Base-by-base conservation (phyloP, 1,284 basidiomycete genomes). In the Puccinia brachypodii region DNA sequence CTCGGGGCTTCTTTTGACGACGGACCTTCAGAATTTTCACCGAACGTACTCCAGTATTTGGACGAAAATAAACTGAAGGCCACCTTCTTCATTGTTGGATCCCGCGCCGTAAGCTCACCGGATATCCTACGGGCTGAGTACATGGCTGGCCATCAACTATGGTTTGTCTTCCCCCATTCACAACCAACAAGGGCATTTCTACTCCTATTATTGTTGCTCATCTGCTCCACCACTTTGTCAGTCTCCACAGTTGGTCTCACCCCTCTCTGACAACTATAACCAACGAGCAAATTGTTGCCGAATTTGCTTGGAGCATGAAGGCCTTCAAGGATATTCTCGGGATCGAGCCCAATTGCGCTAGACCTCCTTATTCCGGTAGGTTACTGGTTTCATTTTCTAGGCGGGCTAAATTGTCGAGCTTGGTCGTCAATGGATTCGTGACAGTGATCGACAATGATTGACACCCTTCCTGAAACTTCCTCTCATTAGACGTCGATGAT, bases 21-120 rank as follows among this genome's bases (percentile, higher is more conserved):
- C 79, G 87, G 85, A 42, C 96, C 95, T 71, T 91, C 90, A 73
- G 90, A 89, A 28, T 94, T 92, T 87, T 96, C 94, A 0, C 90
- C 93, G n/a, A 88, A 85, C 75, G 87, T 95, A 19, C 89, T 96
- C 58, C 87, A 91, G 77, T 94, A 89, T 85, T 88, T 98, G 76
- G 86, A 89, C 71, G 86, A 90, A 84, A 89, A 93, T 85, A 87
- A 91, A 79, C 85, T 96, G 84, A 89, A 88, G 31, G 90, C 94
- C 6, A 97, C 95, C 2, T 97, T 98, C 89, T 98, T 96, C 88
- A 91, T 94, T 69, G 92, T 97, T 28, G 95, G 95, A 77, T 96
- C 94, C 42, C 93, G 95, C 84, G 92, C 93, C 83, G 90, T 96
- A 83, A 92, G 94, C 82, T 89, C 91, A 81, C 93, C 95, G 6